phyloP scores from a whole-genome alignment of 208 protist species.

The Wallacemonas sp. region DNA sequence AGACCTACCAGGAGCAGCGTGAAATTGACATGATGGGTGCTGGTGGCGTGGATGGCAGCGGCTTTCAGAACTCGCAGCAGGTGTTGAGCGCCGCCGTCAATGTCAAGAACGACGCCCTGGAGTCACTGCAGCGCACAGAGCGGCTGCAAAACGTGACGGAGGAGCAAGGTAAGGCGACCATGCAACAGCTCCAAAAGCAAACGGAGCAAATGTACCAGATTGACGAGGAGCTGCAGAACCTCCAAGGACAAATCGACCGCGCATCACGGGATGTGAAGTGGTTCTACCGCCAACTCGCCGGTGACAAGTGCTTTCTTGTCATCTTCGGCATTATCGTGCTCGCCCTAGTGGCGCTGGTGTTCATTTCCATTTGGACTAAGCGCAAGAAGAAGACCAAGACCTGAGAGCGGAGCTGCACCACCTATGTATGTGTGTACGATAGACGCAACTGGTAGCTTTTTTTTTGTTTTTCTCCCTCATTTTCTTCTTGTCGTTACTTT shows the following conservation, averaged over 20 bases:
- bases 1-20: constrained; percentile 60
- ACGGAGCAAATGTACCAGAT: constrained; percentile 82
- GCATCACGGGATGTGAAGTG: constrained; percentile 69
- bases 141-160: constrained; percentile 69
- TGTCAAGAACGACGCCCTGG: constrained; percentile 72
- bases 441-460: constrained; percentile 5
- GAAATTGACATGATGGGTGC: constrained; percentile 74
- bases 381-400: constrained; percentile 31
- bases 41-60: constrained; percentile 56
- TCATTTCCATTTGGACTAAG: constrained; percentile 77
- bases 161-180: constrained; percentile 66
- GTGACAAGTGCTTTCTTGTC: constrained; percentile 79
- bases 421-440: constrained; percentile 5
- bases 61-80: constrained; percentile 72
- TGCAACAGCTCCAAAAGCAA: constrained; percentile 65
- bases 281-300: constrained; percentile 78
- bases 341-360: constrained; percentile 66
- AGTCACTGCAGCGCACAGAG: constrained; percentile 76
- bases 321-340: constrained; percentile 70
- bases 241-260: constrained; percentile 74
- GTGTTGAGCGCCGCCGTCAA: constrained; percentile 73
- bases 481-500: constrained; percentile 2
- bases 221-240: constrained; percentile 75
- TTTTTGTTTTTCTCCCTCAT: constrained; percentile 14
- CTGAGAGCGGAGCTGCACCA: too few relatives aligned